A percentile compares a stretch with the other conserved stretches of the same genome.
These are phyloP conservation scores for Malus sylvestris DNA, from an alignment of 306 rosid genomes.

Conservation along the genomic window DNA sequence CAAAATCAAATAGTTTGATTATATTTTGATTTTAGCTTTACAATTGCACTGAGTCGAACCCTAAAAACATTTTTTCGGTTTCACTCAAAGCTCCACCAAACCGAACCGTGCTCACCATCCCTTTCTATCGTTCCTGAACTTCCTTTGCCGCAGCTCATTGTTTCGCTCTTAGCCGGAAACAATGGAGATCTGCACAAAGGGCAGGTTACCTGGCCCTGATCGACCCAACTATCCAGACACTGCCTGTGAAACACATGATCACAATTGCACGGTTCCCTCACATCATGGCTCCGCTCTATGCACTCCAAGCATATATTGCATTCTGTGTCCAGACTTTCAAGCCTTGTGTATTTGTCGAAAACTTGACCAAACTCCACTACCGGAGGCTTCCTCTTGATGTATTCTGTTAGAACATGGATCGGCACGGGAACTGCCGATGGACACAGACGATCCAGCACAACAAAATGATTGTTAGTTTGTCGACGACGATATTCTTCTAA, in stretches of 20 bases:
- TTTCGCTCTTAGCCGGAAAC: neutral
- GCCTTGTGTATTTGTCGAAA: neutral
- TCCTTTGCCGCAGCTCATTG: neutral
- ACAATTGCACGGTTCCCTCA: conserved; percentile 17
- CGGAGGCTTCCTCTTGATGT: conserved; percentile 22
- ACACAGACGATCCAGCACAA: conserved; percentile 1
- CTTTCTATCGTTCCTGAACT: neutral
- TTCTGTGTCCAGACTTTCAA: neutral
- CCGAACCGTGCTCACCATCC: too few species aligned
- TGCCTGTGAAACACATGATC: conserved; percentile 25
- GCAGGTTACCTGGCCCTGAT: conserved; percentile 22
- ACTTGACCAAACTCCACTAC: neutral
- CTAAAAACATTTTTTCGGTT: too few species aligned
- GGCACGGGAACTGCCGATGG: conserved; percentile 16
- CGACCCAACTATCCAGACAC: conserved; percentile 28
- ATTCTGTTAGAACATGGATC: conserved; percentile 1
- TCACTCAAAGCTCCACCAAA: neutral
- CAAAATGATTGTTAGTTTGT: too few species aligned
- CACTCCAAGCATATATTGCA: conserved; percentile 22
- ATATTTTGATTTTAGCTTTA: too few species aligned
- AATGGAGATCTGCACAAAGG: conserved; percentile 31
- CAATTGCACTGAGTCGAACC: too few species aligned
- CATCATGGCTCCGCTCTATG: conserved; percentile 21
- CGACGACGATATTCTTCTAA: neutral
- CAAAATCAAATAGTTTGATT: too few species aligned